These are phyloP conservation scores for Solanum arcanum DNA, from an alignment of 257 asterid species.

Conservation along the genomic window DNA sequence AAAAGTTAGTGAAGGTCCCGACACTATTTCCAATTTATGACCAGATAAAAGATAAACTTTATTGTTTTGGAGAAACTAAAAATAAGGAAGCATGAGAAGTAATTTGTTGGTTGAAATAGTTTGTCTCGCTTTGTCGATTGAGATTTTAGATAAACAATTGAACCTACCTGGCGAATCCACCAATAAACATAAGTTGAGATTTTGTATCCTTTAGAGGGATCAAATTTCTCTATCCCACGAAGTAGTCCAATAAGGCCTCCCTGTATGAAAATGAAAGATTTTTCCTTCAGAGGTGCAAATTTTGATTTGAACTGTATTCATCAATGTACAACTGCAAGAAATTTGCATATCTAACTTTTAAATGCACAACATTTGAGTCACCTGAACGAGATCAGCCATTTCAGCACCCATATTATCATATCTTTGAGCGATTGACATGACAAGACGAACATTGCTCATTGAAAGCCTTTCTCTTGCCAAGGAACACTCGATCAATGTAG, in stretches of 20 bases:
- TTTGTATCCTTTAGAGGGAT: conserved; percentile 88
- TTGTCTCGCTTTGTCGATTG: not conserved
- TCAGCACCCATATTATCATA: conserved; percentile 90
- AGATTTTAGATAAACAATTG: not conserved
- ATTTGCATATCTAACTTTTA: not conserved
- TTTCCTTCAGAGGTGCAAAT: not conserved
- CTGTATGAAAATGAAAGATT: conserved; percentile 24
- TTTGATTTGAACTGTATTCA: not conserved
- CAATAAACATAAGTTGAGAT: conserved; percentile 95
- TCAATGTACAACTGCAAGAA: not conserved
- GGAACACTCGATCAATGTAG: conserved; percentile 52
- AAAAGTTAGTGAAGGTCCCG: not conserved
- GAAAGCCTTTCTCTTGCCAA: conserved; percentile 95
- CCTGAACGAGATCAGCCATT: conserved; percentile 92
- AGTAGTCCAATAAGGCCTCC: conserved; percentile 92
- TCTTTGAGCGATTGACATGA: conserved; percentile 88
- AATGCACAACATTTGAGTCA: conserved; percentile 8
- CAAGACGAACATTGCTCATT: conserved; percentile 94
- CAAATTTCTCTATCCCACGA: conserved; percentile 90
- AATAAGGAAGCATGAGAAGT: not conserved
- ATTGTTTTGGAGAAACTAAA: not conserved
- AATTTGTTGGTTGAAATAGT: not conserved
- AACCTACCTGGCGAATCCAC: conserved; percentile 93
- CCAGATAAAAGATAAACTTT: not conserved
- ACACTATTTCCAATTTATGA: not conserved